These are phyloP conservation scores for Cercophora samala DNA, from an alignment of 495 filamentous ascomycete genomes.

Conservation along the genomic window DNA sequence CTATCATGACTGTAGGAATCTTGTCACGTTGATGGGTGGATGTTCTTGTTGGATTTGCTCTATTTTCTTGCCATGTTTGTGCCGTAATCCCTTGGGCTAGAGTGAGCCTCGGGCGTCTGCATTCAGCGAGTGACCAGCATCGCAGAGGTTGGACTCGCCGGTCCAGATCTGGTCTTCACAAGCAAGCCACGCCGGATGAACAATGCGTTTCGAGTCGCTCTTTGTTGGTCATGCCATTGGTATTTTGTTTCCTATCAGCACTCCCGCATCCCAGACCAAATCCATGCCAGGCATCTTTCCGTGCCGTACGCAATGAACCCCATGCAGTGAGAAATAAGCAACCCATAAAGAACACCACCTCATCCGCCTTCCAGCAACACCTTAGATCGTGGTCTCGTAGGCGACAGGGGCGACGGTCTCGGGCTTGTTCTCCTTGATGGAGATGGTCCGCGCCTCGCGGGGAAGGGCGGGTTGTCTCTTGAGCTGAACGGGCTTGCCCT, in stretches of 20 bases:
- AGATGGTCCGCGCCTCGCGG: conserved; percentile 73
- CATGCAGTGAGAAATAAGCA: conserved; percentile 39
- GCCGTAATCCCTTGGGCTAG: conserved; percentile 6
- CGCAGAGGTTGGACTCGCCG: background rate
- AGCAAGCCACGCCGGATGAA: conserved; percentile 19
- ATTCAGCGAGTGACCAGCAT: background rate
- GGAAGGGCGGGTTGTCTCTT: conserved; percentile 59
- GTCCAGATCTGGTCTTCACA: conserved; percentile 15
- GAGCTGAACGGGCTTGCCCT: conserved; percentile 54
- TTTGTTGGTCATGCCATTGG: conserved; percentile 37
- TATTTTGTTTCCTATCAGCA: conserved; percentile 43
- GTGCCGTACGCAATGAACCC: conserved; percentile 40
- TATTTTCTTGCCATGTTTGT: conserved; percentile 9
- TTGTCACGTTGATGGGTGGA: conserved; percentile 7
- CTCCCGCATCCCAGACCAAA: conserved; percentile 40
- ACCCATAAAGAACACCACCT: conserved; percentile 31
- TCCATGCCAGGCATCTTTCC: conserved; percentile 39
- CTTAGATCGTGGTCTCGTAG: conserved; percentile 98
- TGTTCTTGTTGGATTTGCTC: conserved; percentile 12
- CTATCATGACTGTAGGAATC: background rate
- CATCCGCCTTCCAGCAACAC: conserved; percentile 18
- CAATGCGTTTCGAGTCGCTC: conserved; percentile 17
- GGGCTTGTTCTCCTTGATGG: conserved; percentile 69
- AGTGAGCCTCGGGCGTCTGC: conserved; percentile 15
- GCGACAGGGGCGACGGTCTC: conserved; percentile 88